Evolutionary conservation across 768 basidiomycete genomes (phyloP), one percentile per base, ranked within the genome.

Genomic region (Hygrocybe coccinea): DNA sequence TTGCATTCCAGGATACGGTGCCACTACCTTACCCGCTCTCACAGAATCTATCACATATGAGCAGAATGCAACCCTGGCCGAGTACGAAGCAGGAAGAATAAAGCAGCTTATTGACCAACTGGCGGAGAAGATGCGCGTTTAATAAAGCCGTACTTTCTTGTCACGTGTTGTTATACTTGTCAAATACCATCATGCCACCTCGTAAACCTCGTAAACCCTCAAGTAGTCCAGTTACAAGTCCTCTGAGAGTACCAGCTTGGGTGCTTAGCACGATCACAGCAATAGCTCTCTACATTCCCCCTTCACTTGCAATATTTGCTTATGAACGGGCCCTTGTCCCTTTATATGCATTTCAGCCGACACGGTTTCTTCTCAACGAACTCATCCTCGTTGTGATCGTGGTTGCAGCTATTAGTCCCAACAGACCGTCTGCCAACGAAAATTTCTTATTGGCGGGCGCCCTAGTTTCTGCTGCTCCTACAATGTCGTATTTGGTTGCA

Each of bases 11-110:
- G 87, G 88, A 4, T 90, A 91, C 62, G 90, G 90, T 5, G 88
- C 91, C 2, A 92, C 91, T 0, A 90, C 90, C 0, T 76, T 94
- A 57, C 92, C 91, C 1, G 89, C 78, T 14, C 71, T 94, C 25
- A 86, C 84, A 0, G 91, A 95, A 65, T 80, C 90, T 0, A 78
- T 94, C 60, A 76, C 81, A 21, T 76, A 83, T 37, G 89, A 92
- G 52, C 75, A 81, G 62, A 84, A 89, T 62, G 68, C 70, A 11
- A 83, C 80, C 0, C 66, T 85, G 59, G 85, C 85, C 1, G 64
- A 80, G 56, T 68, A 79, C 59, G 90, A 93, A 66, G 78, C 79
- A 10, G 66, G 68, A 10, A 79, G 87, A 48, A 71, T 91, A 59
- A 70, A 73, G 21, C 65, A 62, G 5, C 73, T 86, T 52, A 67